Evolutionary conservation across 2,329 filamentous ascomycete genomes (phyloP), one percentile per base, ranked within the genome.

Genomic region (Alternaria gaisen): DNA sequence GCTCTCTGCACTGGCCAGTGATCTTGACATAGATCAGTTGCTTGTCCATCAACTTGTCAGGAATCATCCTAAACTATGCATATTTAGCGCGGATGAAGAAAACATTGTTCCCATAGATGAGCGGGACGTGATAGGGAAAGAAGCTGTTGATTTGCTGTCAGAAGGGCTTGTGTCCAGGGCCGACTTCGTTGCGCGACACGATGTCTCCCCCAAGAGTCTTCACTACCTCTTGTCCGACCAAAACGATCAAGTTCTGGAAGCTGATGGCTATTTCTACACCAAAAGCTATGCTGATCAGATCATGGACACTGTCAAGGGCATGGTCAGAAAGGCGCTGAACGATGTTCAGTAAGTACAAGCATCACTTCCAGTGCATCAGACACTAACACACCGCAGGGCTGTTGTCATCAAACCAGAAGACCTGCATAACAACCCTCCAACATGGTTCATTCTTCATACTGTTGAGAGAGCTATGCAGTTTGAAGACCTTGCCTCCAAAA

Each of bases 51-150:
- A 64, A 18, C 61, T 76, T 7, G 69, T 68, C n/a, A 62, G 63
- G 14, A 61, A 58, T 18, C 60, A 56, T 34, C 58, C 66, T 16
- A 34, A 54, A 16, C 46, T 72, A 14, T 68, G 70, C 22, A 53
- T 78, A 18, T 58, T 76, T 16, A 76, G 71, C 55, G 55, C 57
- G 32, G 64, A 76, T 22, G 53, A 63, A 4, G 54, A 58, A n/a
- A 58, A 61, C n/a, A 64, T 77, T 32, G 55, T 78, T 47, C 43
- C 74, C 6, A 67, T 68, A n/a, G 14, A 58, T 2, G 63, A 75
- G 41, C 62, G 70, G 46, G 65, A 73, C 43, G 46, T 52, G 1
- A 58, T 75, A 22, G 42, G 53, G 7, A 32, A 63, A 20, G 43
- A 65, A 3, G 53, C 77, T 3, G 46, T 56, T 18, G 38, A 54